Evolutionary conservation across 352 stramenopile genomes (phyloP).

Genomic region (Phytophthora colocasiae): DNA sequence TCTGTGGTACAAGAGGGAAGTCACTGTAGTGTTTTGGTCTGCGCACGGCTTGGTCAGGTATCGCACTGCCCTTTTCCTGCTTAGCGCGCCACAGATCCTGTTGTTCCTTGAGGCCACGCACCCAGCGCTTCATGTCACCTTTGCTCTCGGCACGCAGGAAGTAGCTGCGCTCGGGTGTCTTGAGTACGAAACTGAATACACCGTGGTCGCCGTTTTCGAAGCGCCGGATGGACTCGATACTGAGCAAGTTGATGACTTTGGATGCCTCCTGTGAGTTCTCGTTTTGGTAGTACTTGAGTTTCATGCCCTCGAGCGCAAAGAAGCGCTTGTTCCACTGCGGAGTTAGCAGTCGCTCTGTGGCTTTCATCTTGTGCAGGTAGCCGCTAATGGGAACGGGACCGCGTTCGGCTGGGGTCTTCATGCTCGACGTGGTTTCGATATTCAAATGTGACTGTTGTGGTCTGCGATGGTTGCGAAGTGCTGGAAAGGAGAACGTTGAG

Average conservation of each 20-base stretch:
- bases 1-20: constrained; percentile 55
- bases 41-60: constrained; percentile 44
- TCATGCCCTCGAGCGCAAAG: constrained; percentile 75
- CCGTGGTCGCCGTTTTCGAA: constrained; percentile 88
- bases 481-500: neutral
- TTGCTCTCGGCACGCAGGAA: constrained; percentile 85
- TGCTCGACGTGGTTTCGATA: constrained; percentile 29
- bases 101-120: constrained; percentile 81
- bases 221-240: constrained; percentile 78
- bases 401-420: constrained; percentile 63
- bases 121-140: constrained; percentile 90
- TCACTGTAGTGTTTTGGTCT: constrained; percentile 83
- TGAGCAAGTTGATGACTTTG: constrained; percentile 77
- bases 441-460: neutral
- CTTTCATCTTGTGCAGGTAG: constrained; percentile 89
- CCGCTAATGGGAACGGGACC: constrained; percentile 79
- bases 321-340: constrained; percentile 87
- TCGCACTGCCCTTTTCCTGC: constrained; percentile 34
- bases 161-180: constrained; percentile 78
- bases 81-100: constrained; percentile 84
- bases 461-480: constrained; percentile 15
- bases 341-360: constrained; percentile 68
- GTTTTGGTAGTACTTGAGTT: constrained; percentile 85
- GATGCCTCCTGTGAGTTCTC: constrained; percentile 65
- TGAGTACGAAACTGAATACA: constrained; percentile 82